Conservation (phyloP, 2,329 filamentous ascomycete species). For the Aspergillus aculeatus region DNA sequence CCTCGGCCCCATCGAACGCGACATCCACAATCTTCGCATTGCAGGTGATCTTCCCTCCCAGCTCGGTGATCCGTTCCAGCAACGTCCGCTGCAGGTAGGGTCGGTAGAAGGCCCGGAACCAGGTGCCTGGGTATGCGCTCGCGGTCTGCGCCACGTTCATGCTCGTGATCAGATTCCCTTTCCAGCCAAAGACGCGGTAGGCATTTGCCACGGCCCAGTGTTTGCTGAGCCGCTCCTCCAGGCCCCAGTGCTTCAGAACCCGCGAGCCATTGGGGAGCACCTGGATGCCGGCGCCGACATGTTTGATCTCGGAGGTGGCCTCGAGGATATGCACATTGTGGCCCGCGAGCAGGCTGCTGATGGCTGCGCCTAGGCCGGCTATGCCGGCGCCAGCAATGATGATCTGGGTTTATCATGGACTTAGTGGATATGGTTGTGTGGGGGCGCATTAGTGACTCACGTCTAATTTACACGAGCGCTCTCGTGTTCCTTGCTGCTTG, state of each 20-base stretch:
- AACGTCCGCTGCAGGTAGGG: constrained; percentile 5
- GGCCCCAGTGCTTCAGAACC: constrained; percentile 11
- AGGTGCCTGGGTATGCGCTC: background rate
- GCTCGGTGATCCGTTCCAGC: background rate
- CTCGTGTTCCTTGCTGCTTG: background rate
- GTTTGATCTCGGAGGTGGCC: constrained; percentile 20
- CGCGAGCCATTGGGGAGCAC: constrained; percentile 23
- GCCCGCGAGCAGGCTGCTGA: constrained; percentile 21
- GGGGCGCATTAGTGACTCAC: background rate
- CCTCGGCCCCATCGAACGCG: background rate
- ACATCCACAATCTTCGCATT: background rate
- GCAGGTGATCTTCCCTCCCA: background rate
- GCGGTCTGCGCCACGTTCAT: constrained; percentile 6
- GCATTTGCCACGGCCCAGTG: constrained; percentile 1
- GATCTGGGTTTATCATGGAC: background rate
- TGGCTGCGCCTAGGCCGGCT: constrained; percentile 23
- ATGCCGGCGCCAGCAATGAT: constrained; percentile 24
- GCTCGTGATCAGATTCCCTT: background rate
- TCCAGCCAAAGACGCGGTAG: constrained; percentile 10
- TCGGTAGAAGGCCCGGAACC: constrained; percentile 10
- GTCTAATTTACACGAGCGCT: background rate
- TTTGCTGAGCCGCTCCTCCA: background rate
- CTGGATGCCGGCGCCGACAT: constrained; percentile 29
- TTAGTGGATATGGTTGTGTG: background rate
- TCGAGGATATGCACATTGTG: constrained; percentile 25